phyloP scores from a whole-genome alignment of 1,139 yeast species.

The Kluyveromyces marxianus region DNA sequence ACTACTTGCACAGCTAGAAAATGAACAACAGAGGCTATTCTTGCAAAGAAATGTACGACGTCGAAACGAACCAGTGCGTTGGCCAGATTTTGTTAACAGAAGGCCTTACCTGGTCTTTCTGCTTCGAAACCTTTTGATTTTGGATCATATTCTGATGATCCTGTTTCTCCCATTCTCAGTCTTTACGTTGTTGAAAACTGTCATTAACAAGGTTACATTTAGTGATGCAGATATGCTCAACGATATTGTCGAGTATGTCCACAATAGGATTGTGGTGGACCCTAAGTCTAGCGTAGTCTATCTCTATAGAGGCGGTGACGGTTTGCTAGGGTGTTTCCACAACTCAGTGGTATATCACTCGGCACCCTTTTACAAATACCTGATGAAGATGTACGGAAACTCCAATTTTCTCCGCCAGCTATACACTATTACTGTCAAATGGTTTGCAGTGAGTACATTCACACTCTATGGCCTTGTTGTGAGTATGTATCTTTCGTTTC shows the following conservation, averaged over 20 bases:
- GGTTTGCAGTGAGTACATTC: conserved; percentile 13
- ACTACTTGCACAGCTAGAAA: conserved; percentile 1
- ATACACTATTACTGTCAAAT: conserved; percentile 8
- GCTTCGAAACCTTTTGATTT: conserved; percentile 20
- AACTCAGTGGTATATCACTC: conserved; percentile 23
- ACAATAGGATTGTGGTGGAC: conserved; percentile 14
- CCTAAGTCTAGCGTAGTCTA: conserved; percentile 13
- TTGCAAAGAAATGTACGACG: conserved; percentile 1
- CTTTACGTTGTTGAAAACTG: conserved; percentile 23
- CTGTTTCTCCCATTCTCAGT: conserved; percentile 27
- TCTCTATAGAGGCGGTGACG: conserved; percentile 15
- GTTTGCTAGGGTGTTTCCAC: conserved; percentile 27
- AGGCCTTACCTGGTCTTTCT: conserved; percentile 20
- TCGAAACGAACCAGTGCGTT: neutral
- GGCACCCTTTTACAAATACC: conserved; percentile 14
- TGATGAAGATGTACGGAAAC: conserved; percentile 6
- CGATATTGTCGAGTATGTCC: conserved; percentile 19
- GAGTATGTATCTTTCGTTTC: conserved; percentile 22
- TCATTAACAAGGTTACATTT: conserved; percentile 25
- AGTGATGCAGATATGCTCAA: conserved; percentile 23
- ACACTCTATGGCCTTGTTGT: conserved; percentile 24
- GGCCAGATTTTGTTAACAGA: conserved; percentile 18
- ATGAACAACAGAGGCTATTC: conserved; percentile 3
- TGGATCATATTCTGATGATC: conserved; percentile 25
- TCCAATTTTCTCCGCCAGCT: conserved; percentile 6